Evolutionary conservation across 768 basidiomycete species (phyloP).

Genomic region (Glaciozyma martinii): DNA sequence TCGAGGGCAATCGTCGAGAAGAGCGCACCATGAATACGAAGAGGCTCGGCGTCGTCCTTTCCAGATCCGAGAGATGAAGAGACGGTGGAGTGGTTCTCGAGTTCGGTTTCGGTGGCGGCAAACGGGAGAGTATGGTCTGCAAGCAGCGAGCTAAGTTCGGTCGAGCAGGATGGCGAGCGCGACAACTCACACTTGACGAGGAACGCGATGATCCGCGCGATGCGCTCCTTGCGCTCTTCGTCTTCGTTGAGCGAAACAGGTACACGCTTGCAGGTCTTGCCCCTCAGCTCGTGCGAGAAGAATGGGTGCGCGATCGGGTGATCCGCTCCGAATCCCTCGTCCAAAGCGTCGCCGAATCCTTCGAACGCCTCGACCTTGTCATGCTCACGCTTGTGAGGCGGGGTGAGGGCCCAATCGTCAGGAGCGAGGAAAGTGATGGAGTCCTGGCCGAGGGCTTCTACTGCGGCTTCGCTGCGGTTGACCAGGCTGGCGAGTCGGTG

Average conservation of each 20-base stretch:
- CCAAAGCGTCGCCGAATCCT: not conserved
- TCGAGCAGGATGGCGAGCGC: not conserved
- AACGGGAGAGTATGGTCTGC: conserved; percentile 38
- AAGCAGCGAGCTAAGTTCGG: not conserved
- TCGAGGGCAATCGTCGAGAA: no score
- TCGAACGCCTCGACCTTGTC: not conserved
- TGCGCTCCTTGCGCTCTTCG: not conserved
- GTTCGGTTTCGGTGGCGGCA: conserved; percentile 33
- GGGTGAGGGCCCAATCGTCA: conserved; percentile 30
- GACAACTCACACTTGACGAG: conserved; percentile 31
- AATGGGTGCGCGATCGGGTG: conserved; percentile 19
- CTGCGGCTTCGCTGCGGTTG: conserved; percentile 21
- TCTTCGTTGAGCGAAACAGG: conserved; percentile 22
- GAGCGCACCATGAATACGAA: not conserved
- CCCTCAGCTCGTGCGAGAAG: conserved; percentile 14
- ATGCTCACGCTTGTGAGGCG: conserved; percentile 9
- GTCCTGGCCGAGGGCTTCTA: conserved; percentile 6
- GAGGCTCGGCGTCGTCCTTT: not conserved
- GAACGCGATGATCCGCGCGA: conserved; percentile 37
- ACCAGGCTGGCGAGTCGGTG: conserved; percentile 29
- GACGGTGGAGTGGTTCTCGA: conserved; percentile 40
- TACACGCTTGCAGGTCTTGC: not conserved
- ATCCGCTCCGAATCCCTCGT: not conserved
- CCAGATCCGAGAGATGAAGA: conserved; percentile 21
- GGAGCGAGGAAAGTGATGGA: conserved; percentile 33